Percentiles rank a stretch among this genome's conserved stretches.
phyloP scores from a whole-genome alignment of 192 early-diverging fungal genomes.

The Podila verticillata region DNA sequence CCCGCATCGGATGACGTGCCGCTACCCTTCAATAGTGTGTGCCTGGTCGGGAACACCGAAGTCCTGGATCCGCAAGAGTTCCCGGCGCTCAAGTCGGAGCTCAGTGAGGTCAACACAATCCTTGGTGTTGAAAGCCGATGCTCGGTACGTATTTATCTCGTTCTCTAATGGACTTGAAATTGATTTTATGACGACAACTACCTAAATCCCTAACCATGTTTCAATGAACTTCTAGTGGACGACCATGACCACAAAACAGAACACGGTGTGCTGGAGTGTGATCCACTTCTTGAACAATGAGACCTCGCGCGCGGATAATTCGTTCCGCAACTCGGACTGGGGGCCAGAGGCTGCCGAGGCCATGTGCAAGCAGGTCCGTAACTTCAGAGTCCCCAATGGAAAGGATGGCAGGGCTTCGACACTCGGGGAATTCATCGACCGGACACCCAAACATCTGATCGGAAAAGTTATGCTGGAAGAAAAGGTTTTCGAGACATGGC shows the following conservation, averaged over 20 bases:
- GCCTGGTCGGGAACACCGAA: neutral
- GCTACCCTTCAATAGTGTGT: neutral
- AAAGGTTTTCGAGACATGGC: too few species aligned
- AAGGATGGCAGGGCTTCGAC: neutral
- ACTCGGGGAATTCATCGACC: slow-evolving; percentile 12
- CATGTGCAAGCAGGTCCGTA: slow-evolving; percentile 21
- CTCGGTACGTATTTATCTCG: neutral
- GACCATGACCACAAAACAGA: slow-evolving; percentile 12
- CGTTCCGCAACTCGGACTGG: slow-evolving; percentile 27
- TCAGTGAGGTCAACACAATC: neutral
- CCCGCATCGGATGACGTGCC: neutral
- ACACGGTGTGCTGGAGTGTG: slow-evolving; percentile 8
- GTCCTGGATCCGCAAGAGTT: neutral
- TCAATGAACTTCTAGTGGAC: slow-evolving; percentile 1
- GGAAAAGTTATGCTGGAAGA: slow-evolving; percentile 14
- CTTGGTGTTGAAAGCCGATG: too few species aligned
- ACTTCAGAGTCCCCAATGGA: slow-evolving; percentile 10
- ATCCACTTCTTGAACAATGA: slow-evolving; percentile 3
- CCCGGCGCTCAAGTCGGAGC: too few species aligned
- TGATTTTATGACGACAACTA: too few species aligned
- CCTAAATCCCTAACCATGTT: too few species aligned
- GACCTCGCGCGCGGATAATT: neutral
- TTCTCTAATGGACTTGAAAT: neutral
- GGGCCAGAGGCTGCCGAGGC: slow-evolving; percentile 23
- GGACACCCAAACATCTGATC: slow-evolving; percentile 11